Evolutionary conservation across 108 stramenopile genomes (phyloP).

Genomic region (Discostella pseudostelligera): DNA sequence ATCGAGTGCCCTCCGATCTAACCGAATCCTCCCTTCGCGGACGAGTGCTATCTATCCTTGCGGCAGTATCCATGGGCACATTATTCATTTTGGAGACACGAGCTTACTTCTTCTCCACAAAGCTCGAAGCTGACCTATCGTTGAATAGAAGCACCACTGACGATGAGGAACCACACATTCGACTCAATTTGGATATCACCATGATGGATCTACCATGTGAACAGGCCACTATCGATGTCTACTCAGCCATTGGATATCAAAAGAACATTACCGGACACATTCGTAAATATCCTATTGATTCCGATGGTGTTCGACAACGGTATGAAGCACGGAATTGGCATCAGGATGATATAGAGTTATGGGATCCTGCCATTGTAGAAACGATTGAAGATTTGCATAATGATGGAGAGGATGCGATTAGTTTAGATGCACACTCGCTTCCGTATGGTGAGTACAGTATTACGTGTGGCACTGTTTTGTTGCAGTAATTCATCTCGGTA

Average conservation of each 20-base stretch:
- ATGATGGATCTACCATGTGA: conserved; percentile 88
- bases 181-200: conserved; percentile 90
- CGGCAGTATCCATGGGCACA: conserved; percentile 54
- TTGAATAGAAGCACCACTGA: conserved; percentile 3
- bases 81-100: conserved; percentile 85
- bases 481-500: neutral
- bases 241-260: conserved; percentile 50
- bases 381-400: conserved; percentile 55
- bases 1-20: conserved; percentile 71
- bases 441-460: conserved; percentile 21
- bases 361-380: conserved; percentile 42
- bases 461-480: too few species aligned
- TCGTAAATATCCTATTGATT: conserved; percentile 70
- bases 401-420: conserved; percentile 55
- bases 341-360: conserved; percentile 55
- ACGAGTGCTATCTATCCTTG: conserved; percentile 50
- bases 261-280: conserved; percentile 75
- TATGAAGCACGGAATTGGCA: conserved; percentile 69
- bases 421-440: conserved; percentile 36
- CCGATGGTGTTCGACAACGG: conserved; percentile 49
- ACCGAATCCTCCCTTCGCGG: conserved; percentile 68
- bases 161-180: conserved; percentile 51
- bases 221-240: conserved; percentile 80
- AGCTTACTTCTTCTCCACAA: conserved; percentile 78
- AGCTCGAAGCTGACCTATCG: conserved; percentile 28